Conservation (phyloP, 768 basidiomycete species). For the Clavaria fumosa region DNA sequence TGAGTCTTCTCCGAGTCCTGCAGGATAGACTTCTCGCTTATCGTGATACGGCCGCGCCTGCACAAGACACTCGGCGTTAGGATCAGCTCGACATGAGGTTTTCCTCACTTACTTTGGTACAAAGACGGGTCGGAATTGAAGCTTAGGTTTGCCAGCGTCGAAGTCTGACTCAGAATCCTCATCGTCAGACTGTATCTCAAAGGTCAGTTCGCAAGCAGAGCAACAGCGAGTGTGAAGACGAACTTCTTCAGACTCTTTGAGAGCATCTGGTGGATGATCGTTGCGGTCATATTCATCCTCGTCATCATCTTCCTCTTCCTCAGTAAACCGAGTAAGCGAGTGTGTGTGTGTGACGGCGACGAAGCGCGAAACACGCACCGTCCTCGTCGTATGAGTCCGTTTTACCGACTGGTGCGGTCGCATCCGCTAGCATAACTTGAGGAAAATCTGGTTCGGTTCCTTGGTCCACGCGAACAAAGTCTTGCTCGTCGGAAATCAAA, state of each 20-base stretch:
- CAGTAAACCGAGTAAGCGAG: too few species aligned
- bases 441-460: too few species aligned
- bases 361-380: too few species aligned
- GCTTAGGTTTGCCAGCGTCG: slow-evolving; percentile 57
- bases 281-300: too few species aligned
- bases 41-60: slow-evolving; percentile 64
- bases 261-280: too few species aligned
- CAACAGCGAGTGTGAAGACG: too few species aligned
- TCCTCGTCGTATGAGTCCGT: too few species aligned
- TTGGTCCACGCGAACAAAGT: slow-evolving; percentile 27
- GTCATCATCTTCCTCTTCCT: slow-evolving; percentile 29
- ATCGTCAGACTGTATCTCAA: slow-evolving; percentile 86
- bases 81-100: neutral
- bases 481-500: slow-evolving; percentile 41
- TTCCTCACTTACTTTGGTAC: slow-evolving; percentile 64
- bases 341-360: too few species aligned
- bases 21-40: slow-evolving; percentile 46
- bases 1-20: slow-evolving; percentile 62
- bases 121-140: slow-evolving; percentile 84
- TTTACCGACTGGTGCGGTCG: too few species aligned
- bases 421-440: too few species aligned
- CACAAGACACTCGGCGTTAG: slow-evolving; percentile 7
- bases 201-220: too few species aligned
- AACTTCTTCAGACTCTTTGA: too few species aligned
- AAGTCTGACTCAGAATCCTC: slow-evolving; percentile 68